These are phyloP conservation scores for Colletotrichum higginsianum DNA, from an alignment of 2,329 filamentous ascomycete species.

Conservation along the genomic window DNA sequence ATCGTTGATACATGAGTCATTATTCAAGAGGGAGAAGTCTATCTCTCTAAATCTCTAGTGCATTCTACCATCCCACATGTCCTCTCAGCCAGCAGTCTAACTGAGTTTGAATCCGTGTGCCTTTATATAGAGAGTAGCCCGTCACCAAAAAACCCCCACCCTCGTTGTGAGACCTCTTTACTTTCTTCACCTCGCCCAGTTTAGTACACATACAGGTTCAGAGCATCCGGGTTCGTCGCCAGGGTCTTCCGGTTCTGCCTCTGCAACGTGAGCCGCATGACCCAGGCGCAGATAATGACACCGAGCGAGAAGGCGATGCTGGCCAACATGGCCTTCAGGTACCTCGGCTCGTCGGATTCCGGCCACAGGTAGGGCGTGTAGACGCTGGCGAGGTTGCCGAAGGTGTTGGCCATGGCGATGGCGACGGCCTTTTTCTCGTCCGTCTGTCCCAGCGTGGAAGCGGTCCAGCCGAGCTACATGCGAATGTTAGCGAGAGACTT, in stretches of 20 bases:
- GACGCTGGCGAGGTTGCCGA: constrained; percentile 36
- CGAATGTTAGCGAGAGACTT: constrained; percentile 50
- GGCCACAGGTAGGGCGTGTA: constrained; percentile 43
- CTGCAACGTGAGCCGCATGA: constrained; percentile 52
- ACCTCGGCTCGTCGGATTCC: constrained; percentile 30
- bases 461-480: constrained; percentile 60
- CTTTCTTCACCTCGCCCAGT: neutral
- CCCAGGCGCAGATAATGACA: constrained; percentile 55
- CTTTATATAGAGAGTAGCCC: too few species aligned
- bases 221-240: constrained; percentile 43
- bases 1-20: neutral
- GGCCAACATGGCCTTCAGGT: constrained; percentile 44
- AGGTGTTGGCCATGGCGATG: constrained; percentile 49
- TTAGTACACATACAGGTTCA: constrained; percentile 51
- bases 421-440: constrained; percentile 63
- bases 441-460: constrained; percentile 58
- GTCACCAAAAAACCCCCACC: too few species aligned
- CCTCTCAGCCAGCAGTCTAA: neutral
- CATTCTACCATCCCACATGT: neutral
- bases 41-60: too few species aligned
- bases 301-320: constrained; percentile 49
- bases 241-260: constrained; percentile 53
- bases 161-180: neutral
- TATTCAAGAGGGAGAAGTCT: neutral
- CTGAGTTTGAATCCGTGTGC: neutral